A percentile compares a stretch with the other conserved stretches of the same genome.
These are phyloP conservation scores for Ogataea nakhonphanomensis DNA, from an alignment of 805 yeast species.

Conservation along the genomic window DNA sequence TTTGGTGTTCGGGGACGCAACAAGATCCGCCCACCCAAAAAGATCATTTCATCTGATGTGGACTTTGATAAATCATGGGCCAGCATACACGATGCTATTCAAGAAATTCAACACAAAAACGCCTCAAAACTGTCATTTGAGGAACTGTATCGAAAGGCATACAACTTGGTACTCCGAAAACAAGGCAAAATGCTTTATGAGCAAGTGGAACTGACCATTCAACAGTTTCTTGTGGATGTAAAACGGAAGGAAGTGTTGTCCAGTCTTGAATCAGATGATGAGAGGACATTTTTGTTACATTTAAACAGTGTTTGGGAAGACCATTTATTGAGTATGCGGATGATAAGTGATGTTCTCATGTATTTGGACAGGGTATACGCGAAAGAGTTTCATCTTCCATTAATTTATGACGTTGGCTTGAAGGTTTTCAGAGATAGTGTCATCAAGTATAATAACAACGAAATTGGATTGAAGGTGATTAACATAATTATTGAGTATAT, in stretches of 20 bases:
- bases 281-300: constrained; percentile 30
- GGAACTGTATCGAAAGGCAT: constrained; percentile 75
- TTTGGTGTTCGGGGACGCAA: constrained; percentile 32
- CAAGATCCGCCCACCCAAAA: constrained; percentile 66
- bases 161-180: constrained; percentile 68
- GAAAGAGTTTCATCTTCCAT: constrained; percentile 57
- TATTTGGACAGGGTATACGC: constrained; percentile 84
- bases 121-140: constrained; percentile 78
- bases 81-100: constrained; percentile 61
- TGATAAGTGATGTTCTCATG: constrained; percentile 81
- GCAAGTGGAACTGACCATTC: constrained; percentile 49
- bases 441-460: constrained; percentile 45
- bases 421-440: constrained; percentile 60
- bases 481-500: constrained; percentile 52
- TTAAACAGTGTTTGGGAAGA: constrained; percentile 60
- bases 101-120: constrained; percentile 66
- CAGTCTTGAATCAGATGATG: constrained; percentile 15
- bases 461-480: constrained; percentile 50
- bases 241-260: constrained; percentile 20
- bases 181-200: constrained; percentile 64
- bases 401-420: constrained; percentile 72
- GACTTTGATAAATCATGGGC: constrained; percentile 70
- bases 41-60: constrained; percentile 37
- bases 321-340: constrained; percentile 67
- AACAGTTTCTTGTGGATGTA: constrained; percentile 40